phyloP scores from a whole-genome alignment of 2,329 filamentous ascomycete species.

The Metarhizium brunneum region DNA sequence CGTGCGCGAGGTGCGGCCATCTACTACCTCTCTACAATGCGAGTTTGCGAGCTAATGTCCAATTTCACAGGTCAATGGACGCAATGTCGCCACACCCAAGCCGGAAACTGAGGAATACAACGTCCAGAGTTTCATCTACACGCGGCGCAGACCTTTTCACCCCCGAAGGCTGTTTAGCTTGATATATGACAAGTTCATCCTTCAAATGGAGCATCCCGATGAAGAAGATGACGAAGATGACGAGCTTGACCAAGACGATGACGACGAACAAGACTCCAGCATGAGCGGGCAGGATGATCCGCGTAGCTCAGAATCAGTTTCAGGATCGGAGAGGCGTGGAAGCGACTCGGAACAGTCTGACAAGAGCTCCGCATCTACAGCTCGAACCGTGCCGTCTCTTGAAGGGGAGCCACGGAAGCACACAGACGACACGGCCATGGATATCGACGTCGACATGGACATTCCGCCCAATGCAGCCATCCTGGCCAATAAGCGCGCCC shows the following conservation, averaged over 20 bases:
- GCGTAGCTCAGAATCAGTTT: not conserved
- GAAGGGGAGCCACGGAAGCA: not conserved
- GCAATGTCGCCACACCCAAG: constrained; percentile 50
- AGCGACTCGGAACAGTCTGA: constrained; percentile 12
- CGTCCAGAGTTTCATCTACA: constrained; percentile 63
- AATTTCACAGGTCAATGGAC: constrained; percentile 28
- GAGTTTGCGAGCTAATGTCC: not conserved
- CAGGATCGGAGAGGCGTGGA: constrained; percentile 2
- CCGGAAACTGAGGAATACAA: constrained; percentile 67
- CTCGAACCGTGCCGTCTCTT: constrained; percentile 15
- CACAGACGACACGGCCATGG: constrained; percentile 5
- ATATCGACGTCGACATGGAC: constrained; percentile 13
- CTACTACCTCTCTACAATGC: no score
- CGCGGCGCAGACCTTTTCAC: constrained; percentile 45
- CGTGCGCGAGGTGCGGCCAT: constrained; percentile 38
- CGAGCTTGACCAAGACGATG: constrained; percentile 16
- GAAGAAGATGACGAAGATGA: constrained; percentile 26
- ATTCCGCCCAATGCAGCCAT: constrained; percentile 33
- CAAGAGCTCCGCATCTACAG: constrained; percentile 14
- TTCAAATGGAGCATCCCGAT: constrained; percentile 33
- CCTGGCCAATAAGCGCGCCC: constrained; percentile 45
- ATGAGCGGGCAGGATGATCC: constrained; percentile 10
- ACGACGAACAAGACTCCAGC: constrained; percentile 5
- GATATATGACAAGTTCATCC: constrained; percentile 40
- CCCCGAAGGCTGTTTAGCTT: constrained; percentile 35